Conservation (phyloP, 2,329 filamentous ascomycete species). For the Metarhizium album region DNA sequence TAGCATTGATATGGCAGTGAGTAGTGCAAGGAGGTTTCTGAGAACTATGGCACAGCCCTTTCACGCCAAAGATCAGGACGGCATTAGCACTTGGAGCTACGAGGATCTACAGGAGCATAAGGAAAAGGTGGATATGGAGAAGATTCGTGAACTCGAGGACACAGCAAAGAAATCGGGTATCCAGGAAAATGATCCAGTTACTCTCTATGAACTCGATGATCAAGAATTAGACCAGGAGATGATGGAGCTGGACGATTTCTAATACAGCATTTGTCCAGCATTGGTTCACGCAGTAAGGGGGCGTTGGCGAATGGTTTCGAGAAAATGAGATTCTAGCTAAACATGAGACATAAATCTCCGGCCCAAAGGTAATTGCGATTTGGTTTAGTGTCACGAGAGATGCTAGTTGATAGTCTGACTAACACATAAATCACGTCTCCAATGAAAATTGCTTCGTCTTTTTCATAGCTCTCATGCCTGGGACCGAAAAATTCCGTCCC, state of each 20-base stretch:
- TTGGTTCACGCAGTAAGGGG: neutral
- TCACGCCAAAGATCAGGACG: constrained; percentile 71
- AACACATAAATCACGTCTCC: neutral
- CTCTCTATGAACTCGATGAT: constrained; percentile 43
- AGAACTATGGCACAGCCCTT: constrained; percentile 89
- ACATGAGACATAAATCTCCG: no score
- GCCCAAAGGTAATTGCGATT: neutral
- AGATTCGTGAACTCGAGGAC: constrained; percentile 51
- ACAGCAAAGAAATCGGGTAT: constrained; percentile 17
- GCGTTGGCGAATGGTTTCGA: neutral
- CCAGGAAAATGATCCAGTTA: constrained; percentile 7
- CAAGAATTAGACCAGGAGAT: constrained; percentile 43
- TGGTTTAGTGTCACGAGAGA: neutral
- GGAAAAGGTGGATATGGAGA: constrained; percentile 60
- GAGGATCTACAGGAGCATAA: constrained; percentile 70
- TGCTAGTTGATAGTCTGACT: constrained; percentile 5
- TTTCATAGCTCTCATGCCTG: constrained; percentile 50
- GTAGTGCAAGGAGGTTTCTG: constrained; percentile 79
- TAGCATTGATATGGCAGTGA: constrained; percentile 90
- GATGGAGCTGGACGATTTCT: constrained; percentile 39
- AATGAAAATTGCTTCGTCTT: constrained; percentile 27
- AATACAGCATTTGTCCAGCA: neutral
- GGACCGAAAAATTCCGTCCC: constrained; percentile 50
- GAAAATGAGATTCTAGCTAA: no score
- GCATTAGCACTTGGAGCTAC: constrained; percentile 84